Percentiles rank a stretch among this genome's conserved stretches.
Conservation (phyloP, 2,329 filamentous ascomycete species). For the Macroventuria anomochaeta region DNA sequence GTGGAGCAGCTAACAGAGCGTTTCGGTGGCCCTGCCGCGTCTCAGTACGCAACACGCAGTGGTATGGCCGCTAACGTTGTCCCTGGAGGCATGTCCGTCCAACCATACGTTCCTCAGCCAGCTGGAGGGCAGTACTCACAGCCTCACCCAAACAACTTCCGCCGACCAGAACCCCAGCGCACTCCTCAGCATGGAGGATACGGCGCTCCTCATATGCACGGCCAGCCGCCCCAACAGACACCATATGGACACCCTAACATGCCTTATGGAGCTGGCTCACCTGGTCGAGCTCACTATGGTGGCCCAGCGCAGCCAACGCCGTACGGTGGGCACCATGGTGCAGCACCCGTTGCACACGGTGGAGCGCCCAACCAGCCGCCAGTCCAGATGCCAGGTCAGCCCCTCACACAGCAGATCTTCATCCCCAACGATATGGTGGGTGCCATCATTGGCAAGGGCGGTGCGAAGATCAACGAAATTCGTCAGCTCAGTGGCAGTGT, state of each 20-base stretch:
- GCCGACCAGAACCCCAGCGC: constrained; percentile 72
- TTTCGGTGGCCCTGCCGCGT: constrained; percentile 93
- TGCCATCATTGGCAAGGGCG: constrained; percentile 97
- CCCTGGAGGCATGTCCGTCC: constrained; percentile 97
- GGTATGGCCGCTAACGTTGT: constrained; percentile 92
- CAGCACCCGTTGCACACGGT: constrained; percentile 63
- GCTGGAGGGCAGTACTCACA: constrained; percentile 93
- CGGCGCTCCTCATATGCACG: constrained; percentile 71
- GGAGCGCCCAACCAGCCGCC: constrained; percentile 75
- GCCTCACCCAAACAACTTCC: constrained; percentile 85
- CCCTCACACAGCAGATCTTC: constrained; percentile 96
- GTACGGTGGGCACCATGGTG: constrained; percentile 65
- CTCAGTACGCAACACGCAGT: constrained; percentile 95
- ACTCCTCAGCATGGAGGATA: constrained; percentile 77
- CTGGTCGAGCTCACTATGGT: constrained; percentile 75
- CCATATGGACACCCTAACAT: constrained; percentile 65
- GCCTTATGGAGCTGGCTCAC: constrained; percentile 76
- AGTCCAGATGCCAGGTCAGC: constrained; percentile 69
- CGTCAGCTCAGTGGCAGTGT: constrained; percentile 95
- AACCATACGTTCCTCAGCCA: constrained; percentile 95
- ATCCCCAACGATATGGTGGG: constrained; percentile 99
- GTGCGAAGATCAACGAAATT: constrained; percentile 99
- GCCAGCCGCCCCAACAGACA: constrained; percentile 58
- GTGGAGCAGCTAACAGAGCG: constrained; percentile 96
- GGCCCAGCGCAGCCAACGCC: constrained; percentile 76